These are phyloP conservation scores for Cynanchum wilfordii DNA, from an alignment of 257 asterid genomes.

Conservation along the genomic window DNA sequence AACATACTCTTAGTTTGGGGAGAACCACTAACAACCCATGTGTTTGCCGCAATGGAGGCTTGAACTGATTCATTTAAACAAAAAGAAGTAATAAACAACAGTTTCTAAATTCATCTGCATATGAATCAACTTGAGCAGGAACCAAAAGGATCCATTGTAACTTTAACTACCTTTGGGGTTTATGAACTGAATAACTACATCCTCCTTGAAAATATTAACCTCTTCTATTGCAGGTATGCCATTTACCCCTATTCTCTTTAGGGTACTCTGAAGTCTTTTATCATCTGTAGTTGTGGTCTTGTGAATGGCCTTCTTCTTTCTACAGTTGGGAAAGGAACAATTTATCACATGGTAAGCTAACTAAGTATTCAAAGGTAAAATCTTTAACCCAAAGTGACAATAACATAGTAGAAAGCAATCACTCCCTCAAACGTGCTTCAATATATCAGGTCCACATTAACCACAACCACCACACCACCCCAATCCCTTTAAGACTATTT, in stretches of 20 bases:
- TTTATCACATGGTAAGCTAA: not conserved
- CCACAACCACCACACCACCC: too few relatives aligned
- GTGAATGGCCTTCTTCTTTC: conserved; percentile 87
- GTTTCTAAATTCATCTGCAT: not conserved
- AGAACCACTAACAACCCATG: conserved; percentile 82
- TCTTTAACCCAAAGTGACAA: not conserved
- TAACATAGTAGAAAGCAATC: not conserved
- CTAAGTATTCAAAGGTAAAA: not conserved
- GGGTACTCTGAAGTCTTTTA: conserved; percentile 73
- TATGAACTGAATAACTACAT: conserved; percentile 58
- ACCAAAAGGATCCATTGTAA: not conserved
- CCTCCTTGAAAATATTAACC: conserved; percentile 78
- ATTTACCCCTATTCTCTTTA: conserved; percentile 76
- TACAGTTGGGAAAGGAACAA: conserved; percentile 17
- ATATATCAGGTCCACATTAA: not conserved
- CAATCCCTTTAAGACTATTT: not conserved
- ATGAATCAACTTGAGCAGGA: not conserved
- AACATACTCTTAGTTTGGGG: conserved; percentile 72
- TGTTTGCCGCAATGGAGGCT: conserved; percentile 78
- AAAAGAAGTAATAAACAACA: not conserved
- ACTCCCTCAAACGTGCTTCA: not conserved
- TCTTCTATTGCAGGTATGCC: conserved; percentile 74
- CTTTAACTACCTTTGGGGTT: conserved; percentile 52
- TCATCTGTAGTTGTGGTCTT: conserved; percentile 71
- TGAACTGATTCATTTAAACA: conserved; percentile 33